A percentile compares a stretch with the other conserved stretches of the same genome.
phyloP scores from a whole-genome alignment of 805 yeast genomes.

The Cyberlindnera japonica region DNA sequence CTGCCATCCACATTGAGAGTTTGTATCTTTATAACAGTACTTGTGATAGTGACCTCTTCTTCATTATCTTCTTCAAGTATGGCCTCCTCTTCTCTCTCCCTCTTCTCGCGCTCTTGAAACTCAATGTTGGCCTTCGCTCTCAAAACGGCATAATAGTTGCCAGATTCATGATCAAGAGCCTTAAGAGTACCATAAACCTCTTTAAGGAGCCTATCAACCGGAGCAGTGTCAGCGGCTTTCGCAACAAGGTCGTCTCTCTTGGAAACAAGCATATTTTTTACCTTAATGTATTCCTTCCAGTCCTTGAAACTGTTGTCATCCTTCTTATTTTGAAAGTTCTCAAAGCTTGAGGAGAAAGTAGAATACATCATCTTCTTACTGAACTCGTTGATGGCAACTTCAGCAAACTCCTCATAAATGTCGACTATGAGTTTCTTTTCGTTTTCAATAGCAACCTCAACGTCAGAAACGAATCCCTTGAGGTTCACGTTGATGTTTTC shows the following conservation, averaged over 20 bases:
- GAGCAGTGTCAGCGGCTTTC: slow-evolving; percentile 30
- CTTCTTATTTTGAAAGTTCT: slow-evolving; percentile 20
- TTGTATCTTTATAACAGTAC: slow-evolving; percentile 12
- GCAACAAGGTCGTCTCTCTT: slow-evolving; percentile 50
- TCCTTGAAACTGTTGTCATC: slow-evolving; percentile 42
- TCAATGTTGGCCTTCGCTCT: slow-evolving; percentile 56
- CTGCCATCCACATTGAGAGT: slow-evolving; percentile 19
- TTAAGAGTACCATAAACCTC: slow-evolving; percentile 39
- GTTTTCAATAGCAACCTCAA: slow-evolving; percentile 33
- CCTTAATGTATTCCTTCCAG: slow-evolving; percentile 58
- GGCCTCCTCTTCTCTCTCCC: slow-evolving; percentile 30
- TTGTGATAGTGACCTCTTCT: slow-evolving; percentile 12
- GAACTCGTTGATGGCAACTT: slow-evolving; percentile 61
- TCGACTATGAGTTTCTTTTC: slow-evolving; percentile 51
- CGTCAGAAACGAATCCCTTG: slow-evolving; percentile 25
- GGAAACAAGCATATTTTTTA: slow-evolving; percentile 51
- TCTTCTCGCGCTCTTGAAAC: slow-evolving; percentile 51
- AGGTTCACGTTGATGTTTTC: slow-evolving; percentile 32
- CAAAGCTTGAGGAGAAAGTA: slow-evolving; percentile 21
- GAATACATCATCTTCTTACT: slow-evolving; percentile 51
- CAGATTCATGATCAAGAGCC: slow-evolving; percentile 54
- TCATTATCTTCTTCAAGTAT: slow-evolving; percentile 9
- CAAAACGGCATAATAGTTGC: slow-evolving; percentile 52
- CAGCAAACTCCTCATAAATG: slow-evolving; percentile 70
- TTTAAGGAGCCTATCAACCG: slow-evolving; percentile 31